Evolutionary conservation across 352 stramenopile genomes (phyloP), one percentile per base, ranked within the genome.

Genomic region (Phytophthora melonis): DNA sequence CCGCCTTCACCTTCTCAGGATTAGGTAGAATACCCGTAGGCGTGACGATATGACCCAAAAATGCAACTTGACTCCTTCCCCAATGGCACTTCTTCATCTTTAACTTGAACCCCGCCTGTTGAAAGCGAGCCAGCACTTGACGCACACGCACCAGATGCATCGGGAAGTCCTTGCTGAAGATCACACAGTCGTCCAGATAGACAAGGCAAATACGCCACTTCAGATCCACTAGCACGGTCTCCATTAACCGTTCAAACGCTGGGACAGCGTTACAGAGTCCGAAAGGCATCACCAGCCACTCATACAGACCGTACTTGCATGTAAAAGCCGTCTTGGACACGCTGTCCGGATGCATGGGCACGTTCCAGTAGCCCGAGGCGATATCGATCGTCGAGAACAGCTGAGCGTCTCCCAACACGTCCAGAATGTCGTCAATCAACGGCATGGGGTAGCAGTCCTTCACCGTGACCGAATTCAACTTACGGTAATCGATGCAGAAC

Each of bases 51-150:
- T 25, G 23, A 25, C 23, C 59, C 6, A 59, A 23, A 32, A 66
- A 66, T 0, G 59, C 47, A 19, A 66, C 59, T 25, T 58, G 59
- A 13, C 30, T 59, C 11, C 47, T 18, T 14, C 47, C 47, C 59
- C 41, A 64, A 45, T 66, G 59, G 25, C 59, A 58, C 58, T 58
- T 66, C 30, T 66, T 66, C 27, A 66, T 66, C 18, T 66, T 52
- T 5, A 66, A 16, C 6, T 66, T 66, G 19, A 58, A 59, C 0
- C 45, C 49, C 2, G 45, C 59, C 0, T 36, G 7, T n/a, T 30
- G 18, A 6, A 66, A 66, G 25, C n/a, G 59, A 25, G 23, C 25
- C n/a, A 66, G 18, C 0, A 66, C 27, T 25, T 58, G 47, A 16
- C 19, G 45, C 2, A 66, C 9, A 0, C 59, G 47, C 5, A 58